These are phyloP conservation scores for Annulohypoxylon bovei DNA, from an alignment of 495 filamentous ascomycete genomes.

Conservation along the genomic window DNA sequence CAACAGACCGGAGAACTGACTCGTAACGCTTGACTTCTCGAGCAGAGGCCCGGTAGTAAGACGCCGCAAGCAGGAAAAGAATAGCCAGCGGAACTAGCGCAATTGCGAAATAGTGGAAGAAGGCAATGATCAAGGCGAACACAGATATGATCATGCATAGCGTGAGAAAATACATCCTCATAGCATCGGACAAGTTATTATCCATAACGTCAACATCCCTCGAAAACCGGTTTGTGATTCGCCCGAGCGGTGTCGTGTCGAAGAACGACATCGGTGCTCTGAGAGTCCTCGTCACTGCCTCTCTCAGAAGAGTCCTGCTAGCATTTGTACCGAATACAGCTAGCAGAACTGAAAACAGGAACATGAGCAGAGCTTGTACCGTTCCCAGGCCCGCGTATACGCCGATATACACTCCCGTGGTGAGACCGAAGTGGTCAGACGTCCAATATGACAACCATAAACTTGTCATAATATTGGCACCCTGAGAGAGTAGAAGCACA, in stretches of 20 bases:
- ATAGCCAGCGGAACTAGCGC: conserved; percentile 84
- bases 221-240: conserved; percentile 96
- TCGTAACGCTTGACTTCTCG: conserved; percentile 95
- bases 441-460: conserved; percentile 97
- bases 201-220: conserved; percentile 97
- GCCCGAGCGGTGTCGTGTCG: conserved; percentile 94
- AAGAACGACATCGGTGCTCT: conserved; percentile 97
- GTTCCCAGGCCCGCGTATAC: conserved; percentile 83
- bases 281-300: conserved; percentile 82
- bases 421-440: conserved; percentile 72
- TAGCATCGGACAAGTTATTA: conserved; percentile 87
- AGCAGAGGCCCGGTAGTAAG: conserved; percentile 90
- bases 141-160: conserved; percentile 80
- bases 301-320: conserved; percentile 81
- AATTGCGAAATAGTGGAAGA: conserved; percentile 93
- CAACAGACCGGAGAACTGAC: conserved; percentile 81
- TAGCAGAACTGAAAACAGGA: conserved; percentile 68
- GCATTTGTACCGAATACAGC: conserved; percentile 83
- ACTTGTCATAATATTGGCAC: conserved; percentile 83
- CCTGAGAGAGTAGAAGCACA: conserved; percentile 76
- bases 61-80: conserved; percentile 82
- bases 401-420: conserved; percentile 80
- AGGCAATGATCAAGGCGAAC: conserved; percentile 88
- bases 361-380: conserved; percentile 80
- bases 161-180: conserved; percentile 93